Conservation (phyloP, 1,139 yeast species). For the Geotrichum aggregatum region DNA sequence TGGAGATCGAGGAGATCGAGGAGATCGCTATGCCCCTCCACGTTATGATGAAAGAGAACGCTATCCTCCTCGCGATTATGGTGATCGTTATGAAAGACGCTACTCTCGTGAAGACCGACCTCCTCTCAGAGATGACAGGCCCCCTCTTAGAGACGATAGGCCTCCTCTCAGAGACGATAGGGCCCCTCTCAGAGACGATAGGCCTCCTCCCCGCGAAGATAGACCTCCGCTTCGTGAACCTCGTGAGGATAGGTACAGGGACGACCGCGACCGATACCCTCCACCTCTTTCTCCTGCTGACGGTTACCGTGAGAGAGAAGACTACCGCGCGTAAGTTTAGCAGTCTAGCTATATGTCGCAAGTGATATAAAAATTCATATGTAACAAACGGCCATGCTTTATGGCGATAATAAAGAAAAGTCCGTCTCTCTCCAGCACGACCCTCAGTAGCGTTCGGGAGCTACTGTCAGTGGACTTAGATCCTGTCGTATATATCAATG, state of each 20-base stretch:
- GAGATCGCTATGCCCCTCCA: constrained; percentile 20
- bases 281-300: constrained; percentile 23
- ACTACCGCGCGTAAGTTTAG: constrained; percentile 20
- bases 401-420: too few relatives aligned
- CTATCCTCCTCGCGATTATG: constrained; percentile 24
- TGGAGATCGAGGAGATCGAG: constrained; percentile 25
- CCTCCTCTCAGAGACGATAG: too few relatives aligned
- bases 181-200: constrained; percentile 12
- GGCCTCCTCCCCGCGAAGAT: constrained; percentile 27
- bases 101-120: constrained; percentile 29
- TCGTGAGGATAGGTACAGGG: constrained; percentile 25
- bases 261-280: constrained; percentile 24
- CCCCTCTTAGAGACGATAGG: constrained; percentile 21
- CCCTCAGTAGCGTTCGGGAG: too few relatives aligned
- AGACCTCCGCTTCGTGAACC: constrained; percentile 29
- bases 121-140: constrained; percentile 25
- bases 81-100: constrained; percentile 24
- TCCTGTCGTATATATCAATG: too few relatives aligned
- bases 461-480: too few relatives aligned
- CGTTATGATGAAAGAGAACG: constrained; percentile 17
- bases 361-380: not conserved
- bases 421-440: too few relatives aligned
- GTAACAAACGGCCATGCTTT: too few relatives aligned
- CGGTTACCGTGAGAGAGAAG: constrained; percentile 28
- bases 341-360: too few relatives aligned